Percentiles rank a stretch among this genome's conserved stretches.
Conservation (phyloP, 331 rosid species). For the Cydonia oblonga region DNA sequence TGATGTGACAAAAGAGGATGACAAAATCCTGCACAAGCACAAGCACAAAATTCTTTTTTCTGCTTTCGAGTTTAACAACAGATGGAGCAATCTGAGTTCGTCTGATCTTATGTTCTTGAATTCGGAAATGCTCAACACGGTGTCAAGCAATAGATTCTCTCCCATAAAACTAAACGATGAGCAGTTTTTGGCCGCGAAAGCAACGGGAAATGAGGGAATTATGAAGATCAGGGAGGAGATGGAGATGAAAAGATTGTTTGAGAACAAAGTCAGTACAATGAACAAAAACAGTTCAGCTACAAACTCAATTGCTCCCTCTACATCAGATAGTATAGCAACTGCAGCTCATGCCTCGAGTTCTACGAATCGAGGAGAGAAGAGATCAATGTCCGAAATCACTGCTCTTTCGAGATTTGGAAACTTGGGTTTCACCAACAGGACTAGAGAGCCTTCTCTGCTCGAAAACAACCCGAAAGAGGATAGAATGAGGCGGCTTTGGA, state of each 20-base stretch:
- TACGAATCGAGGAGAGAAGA: slow-evolving; percentile 33
- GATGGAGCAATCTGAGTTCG: slow-evolving; percentile 87
- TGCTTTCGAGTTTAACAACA: slow-evolving; percentile 60
- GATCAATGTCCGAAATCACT: slow-evolving; percentile 82
- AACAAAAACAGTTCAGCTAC: slow-evolving; percentile 26
- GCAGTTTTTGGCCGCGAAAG: neutral
- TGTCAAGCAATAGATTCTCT: slow-evolving; percentile 61
- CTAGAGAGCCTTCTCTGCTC: slow-evolving; percentile 27
- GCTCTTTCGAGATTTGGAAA: slow-evolving; percentile 51
- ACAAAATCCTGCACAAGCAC: slow-evolving; percentile 43
- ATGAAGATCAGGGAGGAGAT: slow-evolving; percentile 52
- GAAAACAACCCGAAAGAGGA: slow-evolving; percentile 45
- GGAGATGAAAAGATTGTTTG: slow-evolving; percentile 53
- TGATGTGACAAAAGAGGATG: slow-evolving; percentile 1
- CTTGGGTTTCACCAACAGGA: slow-evolving; percentile 22
- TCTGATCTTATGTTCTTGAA: slow-evolving; percentile 77
- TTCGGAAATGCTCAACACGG: slow-evolving; percentile 55
- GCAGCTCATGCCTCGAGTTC: slow-evolving; percentile 26
- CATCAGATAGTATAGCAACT: slow-evolving; percentile 19
- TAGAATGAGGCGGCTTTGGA: slow-evolving; percentile 62
- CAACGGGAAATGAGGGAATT: slow-evolving; percentile 22
- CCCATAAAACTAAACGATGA: slow-evolving; percentile 15
- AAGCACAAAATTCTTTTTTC: slow-evolving; percentile 64
- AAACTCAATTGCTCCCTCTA: slow-evolving; percentile 4
- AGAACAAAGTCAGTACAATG: slow-evolving; percentile 32